These are phyloP conservation scores for Meira nashicola DNA, from an alignment of 1,284 basidiomycete genomes.

Conservation along the genomic window DNA sequence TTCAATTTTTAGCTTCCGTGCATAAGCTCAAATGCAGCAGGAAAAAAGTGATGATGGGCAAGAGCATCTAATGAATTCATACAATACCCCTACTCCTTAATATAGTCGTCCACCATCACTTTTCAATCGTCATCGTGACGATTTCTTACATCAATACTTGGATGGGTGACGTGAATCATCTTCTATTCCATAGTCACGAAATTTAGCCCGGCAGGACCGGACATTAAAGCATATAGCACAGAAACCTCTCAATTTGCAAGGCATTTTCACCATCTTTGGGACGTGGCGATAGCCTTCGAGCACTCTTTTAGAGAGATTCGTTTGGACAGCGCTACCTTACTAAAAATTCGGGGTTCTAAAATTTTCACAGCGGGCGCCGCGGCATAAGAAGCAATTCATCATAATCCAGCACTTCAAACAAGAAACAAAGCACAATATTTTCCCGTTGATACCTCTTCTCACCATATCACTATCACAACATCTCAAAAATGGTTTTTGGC, in stretches of 20 bases:
- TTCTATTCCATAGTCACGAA: neutral
- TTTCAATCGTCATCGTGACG: neutral
- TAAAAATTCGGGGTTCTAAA: neutral
- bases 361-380: neutral
- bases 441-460: neutral
- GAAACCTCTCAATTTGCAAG: neutral
- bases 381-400: neutral
- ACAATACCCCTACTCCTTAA: neutral
- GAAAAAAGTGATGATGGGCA: no score
- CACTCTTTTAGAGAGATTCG: neutral
- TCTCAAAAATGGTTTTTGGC: conserved; percentile 8
- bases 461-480: neutral
- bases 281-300: neutral
- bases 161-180: neutral
- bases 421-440: neutral
- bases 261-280: neutral
- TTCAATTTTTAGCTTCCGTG: no score
- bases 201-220: neutral
- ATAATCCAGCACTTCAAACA: neutral
- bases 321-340: neutral
- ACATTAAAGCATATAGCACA: neutral
- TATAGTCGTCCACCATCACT: neutral
- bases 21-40: no score
- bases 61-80: no score
- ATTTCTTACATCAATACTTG: neutral